Conservation (phyloP, 179 eudicot species). For the Vitellaria paradoxa region DNA sequence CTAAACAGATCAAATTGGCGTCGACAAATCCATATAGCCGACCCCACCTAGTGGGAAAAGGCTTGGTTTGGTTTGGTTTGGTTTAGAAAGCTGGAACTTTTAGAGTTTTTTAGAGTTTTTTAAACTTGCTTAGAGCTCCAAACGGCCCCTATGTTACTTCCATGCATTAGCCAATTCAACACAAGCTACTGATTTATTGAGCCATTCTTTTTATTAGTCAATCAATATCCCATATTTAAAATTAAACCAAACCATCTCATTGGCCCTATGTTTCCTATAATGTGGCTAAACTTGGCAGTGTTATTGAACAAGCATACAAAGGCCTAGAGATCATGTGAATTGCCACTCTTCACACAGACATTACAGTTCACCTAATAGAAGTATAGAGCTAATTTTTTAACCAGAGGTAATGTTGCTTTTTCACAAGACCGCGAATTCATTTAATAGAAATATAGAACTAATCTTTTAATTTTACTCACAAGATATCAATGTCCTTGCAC, state of each 20-base stretch:
- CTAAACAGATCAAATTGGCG: too few species aligned
- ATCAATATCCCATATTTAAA: background rate
- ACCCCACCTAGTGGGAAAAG: too few species aligned
- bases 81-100: too few species aligned
- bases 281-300: background rate
- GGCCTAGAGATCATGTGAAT: background rate
- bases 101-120: too few species aligned
- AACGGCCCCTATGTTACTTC: too few species aligned
- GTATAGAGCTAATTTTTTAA: too few species aligned
- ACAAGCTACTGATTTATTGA: background rate
- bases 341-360: background rate
- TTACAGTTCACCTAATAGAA: background rate
- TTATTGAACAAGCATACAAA: background rate
- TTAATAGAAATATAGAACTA: background rate
- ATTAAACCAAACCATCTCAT: background rate
- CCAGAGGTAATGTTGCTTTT: too few species aligned
- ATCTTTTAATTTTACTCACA: background rate
- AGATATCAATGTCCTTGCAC: background rate
- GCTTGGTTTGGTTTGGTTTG: too few species aligned
- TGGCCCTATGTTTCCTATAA: background rate
- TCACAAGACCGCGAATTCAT: too few species aligned
- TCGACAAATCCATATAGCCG: too few species aligned
- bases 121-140: too few species aligned
- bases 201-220: background rate
- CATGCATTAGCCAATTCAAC: background rate